phyloP scores from a whole-genome alignment of 2,329 filamentous ascomycete genomes.

The Botrytis byssoidea region DNA sequence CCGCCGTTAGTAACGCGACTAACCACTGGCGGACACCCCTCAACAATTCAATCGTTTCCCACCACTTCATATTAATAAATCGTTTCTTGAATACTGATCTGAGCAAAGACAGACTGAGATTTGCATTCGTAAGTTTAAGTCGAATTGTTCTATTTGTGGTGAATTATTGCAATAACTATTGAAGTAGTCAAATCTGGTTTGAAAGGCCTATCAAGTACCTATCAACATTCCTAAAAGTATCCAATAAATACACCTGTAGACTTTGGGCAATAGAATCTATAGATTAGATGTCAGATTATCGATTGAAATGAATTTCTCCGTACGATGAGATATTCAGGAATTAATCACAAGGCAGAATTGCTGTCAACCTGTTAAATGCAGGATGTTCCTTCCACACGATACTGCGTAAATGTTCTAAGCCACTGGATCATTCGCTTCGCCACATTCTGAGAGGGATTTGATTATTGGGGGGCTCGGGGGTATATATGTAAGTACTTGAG shows the following conservation, averaged over 20 bases:
- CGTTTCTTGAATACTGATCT: neutral
- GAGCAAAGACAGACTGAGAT: rapidly evolving
- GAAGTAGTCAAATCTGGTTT: too few relatives aligned
- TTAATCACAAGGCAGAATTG: neutral
- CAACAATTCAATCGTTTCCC: neutral
- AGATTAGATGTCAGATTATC: too few relatives aligned
- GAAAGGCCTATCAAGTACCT: too few relatives aligned
- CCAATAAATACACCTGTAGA: too few relatives aligned
- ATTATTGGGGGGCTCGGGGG: too few relatives aligned
- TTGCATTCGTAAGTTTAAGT: too few relatives aligned
- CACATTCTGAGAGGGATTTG: neutral
- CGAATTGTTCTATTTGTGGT: too few relatives aligned
- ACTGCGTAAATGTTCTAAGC: neutral
- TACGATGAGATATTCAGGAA: neutral
- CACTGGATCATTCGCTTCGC: neutral
- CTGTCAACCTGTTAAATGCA: neutral
- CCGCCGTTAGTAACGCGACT: neutral
- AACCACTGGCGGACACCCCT: neutral
- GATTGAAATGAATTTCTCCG: too few relatives aligned
- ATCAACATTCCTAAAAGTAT: too few relatives aligned
- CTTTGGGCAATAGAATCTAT: too few relatives aligned
- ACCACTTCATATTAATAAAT: too few relatives aligned
- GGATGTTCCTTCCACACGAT: neutral
- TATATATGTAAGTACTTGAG: neutral
- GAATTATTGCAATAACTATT: too few relatives aligned